Percentiles rank a stretch among this genome's conserved stretches.
phyloP scores from a whole-genome alignment of 2,329 filamentous ascomycete genomes.

The Apiospora aurea region DNA sequence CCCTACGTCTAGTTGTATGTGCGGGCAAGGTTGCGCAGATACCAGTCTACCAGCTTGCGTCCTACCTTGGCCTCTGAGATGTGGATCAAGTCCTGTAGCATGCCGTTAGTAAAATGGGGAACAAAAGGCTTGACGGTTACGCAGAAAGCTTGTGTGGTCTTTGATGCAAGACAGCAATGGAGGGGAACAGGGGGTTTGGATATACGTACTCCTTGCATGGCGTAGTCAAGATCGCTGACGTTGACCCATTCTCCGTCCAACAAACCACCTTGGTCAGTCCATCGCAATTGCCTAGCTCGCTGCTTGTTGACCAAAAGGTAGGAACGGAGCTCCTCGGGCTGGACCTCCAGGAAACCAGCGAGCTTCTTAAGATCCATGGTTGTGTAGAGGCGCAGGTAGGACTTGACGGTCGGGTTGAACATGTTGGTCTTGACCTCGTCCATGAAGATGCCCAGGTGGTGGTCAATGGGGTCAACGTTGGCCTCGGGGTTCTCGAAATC shows the following conservation, averaged over 20 bases:
- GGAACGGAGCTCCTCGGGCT: conserved; percentile 92
- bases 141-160: conserved; percentile 30
- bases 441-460: conserved; percentile 98
- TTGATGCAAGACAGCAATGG: conserved; percentile 24
- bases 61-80: conserved; percentile 99
- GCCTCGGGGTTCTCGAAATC: conserved; percentile 97
- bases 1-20: conserved; percentile 73
- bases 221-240: conserved; percentile 95
- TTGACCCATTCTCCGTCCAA: conserved; percentile 93
- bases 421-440: conserved; percentile 99
- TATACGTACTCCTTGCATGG: conserved; percentile 83
- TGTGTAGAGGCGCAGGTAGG: conserved; percentile 98
- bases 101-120: conserved; percentile 36
- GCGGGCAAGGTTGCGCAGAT: conserved; percentile 93
- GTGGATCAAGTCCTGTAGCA: conserved; percentile 85
- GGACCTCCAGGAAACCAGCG: conserved; percentile 93
- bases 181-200: conserved; percentile 16
- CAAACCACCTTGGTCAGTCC: conserved; percentile 87
- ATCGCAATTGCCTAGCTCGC: conserved; percentile 94
- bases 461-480: conserved; percentile 96
- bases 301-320: conserved; percentile 99
- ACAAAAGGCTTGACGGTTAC: conserved; percentile 36
- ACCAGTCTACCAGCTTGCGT: conserved; percentile 97
- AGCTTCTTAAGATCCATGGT: conserved; percentile 99
- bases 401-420: conserved; percentile 96